Conservation (phyloP, 2,329 filamentous ascomycete genomes). For the Sporothrix variecibatus region DNA sequence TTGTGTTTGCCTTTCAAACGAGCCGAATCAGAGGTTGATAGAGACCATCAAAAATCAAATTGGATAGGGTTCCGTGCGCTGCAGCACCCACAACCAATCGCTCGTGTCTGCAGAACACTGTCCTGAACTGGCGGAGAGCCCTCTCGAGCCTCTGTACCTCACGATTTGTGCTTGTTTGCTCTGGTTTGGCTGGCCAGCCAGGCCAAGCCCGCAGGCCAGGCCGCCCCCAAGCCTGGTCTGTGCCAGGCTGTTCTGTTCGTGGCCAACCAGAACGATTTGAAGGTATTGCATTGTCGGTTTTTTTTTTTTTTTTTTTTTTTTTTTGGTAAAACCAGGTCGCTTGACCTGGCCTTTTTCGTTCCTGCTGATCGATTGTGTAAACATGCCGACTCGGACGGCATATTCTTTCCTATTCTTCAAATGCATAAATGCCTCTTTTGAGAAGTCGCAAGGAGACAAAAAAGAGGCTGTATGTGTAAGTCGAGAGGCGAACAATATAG, state of each 20-base stretch:
- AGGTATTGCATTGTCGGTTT: not conserved
- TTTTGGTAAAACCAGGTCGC: not conserved
- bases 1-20: not conserved
- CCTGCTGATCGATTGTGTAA: not conserved
- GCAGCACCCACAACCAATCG: constrained; percentile 12
- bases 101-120: not conserved
- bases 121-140: not conserved
- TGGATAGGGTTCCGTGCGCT: constrained; percentile 10
- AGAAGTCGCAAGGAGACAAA: not conserved
- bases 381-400: not conserved
- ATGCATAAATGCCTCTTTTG: constrained; percentile 5
- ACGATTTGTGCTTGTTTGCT: not conserved
- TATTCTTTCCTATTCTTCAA: not conserved
- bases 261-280: not conserved
- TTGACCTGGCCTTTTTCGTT: not conserved
- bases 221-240: constrained; percentile 11
- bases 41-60: not conserved
- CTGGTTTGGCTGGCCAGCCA: not conserved
- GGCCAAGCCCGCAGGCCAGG: not conserved
- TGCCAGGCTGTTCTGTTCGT: not conserved
- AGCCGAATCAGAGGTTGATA: not conserved
- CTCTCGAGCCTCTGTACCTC: not conserved
- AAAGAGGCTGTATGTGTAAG: not conserved
- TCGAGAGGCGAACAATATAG: not conserved
- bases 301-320: too few relatives aligned